These are phyloP conservation scores for Blastobotrys elegans DNA, from an alignment of 1,139 yeast genomes.

Conservation along the genomic window DNA sequence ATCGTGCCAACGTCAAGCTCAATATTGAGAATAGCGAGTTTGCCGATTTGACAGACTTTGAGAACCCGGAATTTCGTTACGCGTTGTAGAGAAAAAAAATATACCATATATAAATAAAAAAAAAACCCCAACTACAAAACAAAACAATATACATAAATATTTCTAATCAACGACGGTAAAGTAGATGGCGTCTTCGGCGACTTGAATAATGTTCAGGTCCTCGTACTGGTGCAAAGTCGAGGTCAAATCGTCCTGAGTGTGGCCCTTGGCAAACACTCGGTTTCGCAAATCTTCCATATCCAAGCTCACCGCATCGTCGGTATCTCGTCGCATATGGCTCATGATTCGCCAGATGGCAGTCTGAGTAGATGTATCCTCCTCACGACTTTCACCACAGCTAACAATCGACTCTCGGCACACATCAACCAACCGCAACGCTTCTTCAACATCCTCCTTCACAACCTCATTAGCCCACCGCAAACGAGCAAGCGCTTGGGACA, in stretches of 20 bases:
- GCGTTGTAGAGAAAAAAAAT: not conserved
- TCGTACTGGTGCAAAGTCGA: conserved; percentile 68
- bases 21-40: conserved; percentile 40
- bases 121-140: not conserved
- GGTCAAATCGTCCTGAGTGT: conserved; percentile 70
- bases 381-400: conserved; percentile 30
- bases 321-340: conserved; percentile 42
- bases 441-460: conserved; percentile 80
- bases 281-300: conserved; percentile 58
- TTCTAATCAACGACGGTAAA: not conserved
- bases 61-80: conserved; percentile 56
- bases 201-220: conserved; percentile 4
- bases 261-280: conserved; percentile 78
- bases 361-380: conserved; percentile 47
- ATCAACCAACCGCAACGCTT: conserved; percentile 79
- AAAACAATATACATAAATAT: not conserved
- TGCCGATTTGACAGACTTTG: conserved; percentile 57
- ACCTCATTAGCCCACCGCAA: conserved; percentile 75
- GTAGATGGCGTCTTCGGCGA: conserved; percentile 2
- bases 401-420: conserved; percentile 81
- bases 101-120: not conserved
- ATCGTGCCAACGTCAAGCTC: conserved; percentile 28
- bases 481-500: conserved; percentile 93
- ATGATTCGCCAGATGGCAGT: conserved; percentile 61
- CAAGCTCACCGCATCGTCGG: conserved; percentile 43